Base-by-base conservation (phyloP, 2,329 filamentous ascomycete genomes). In the Colletotrichum simmondsii region DNA sequence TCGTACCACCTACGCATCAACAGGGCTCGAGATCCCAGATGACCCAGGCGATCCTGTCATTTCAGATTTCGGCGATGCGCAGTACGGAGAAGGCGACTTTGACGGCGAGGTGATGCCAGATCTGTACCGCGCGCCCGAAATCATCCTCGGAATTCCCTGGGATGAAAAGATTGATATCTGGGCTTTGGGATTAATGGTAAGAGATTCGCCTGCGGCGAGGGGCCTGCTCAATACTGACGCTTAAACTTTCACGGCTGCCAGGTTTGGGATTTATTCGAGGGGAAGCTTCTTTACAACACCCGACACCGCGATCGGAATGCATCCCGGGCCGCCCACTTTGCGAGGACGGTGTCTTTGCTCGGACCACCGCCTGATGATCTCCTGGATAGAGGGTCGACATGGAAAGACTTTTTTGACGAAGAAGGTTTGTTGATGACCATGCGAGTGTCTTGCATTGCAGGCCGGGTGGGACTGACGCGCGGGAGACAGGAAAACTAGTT, bases 341-440 rank as follows among this genome's bases (percentile, higher is more conserved):
- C 78, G 1, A 77, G 79, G 59, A 82, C 84, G 78, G 78, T 85
- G 5, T 80, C 83, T 3, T 68, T 84, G 8, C 76, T 85, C 68
- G 82, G 82, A 0, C 79, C 77, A 1, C 83, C 83, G 2, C 80
- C 81, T 2, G 75, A 71, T 59, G 76, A 78, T 2, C 81, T 85
- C 53, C 61, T 85, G 53, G 57, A 78, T 60, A 76, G 80, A 2
- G 83, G 81, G 54, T 75, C 77, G 4, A 72, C 65, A 1, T 76
- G 71, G 62, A 63, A 65, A 14, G 58, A 68, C 16, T 78, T 75
- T 24, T 79, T 77, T 62, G 78, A 77, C 57, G 57, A 62, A n/a
- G 65, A 76, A 42, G 78, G 77, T 76, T 37, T 63, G 70, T 49
- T 2, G 19, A n/a, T n/a, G 10, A 24, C 11, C 11, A 0, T 28